Evolutionary conservation across 1,284 basidiomycete genomes (phyloP), one percentile per base, ranked within the genome.

Genomic region (Ceratobasidium sp.): DNA sequence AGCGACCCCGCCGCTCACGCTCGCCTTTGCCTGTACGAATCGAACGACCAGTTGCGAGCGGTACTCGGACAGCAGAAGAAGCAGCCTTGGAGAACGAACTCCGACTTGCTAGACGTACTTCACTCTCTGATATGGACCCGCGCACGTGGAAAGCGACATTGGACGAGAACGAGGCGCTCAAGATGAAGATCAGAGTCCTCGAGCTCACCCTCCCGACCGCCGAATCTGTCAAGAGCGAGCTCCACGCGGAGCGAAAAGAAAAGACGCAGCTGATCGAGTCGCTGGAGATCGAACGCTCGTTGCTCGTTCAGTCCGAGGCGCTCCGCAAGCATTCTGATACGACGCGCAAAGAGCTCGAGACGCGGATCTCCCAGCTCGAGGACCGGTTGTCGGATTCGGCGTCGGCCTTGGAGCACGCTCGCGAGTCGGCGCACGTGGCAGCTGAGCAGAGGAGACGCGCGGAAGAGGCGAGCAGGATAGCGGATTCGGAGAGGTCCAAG

Each of bases 121-220:
- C 64, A 5, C 38, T 46, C 7, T 44, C 52, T 8, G 64, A 69
- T 32, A 55, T 69, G 64, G 64, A 69, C 23, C 64, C 52, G 16
- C 50, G 64, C 16, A 41, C 64, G 41, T 69, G 50, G 64, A 69
- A 47, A 23, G 64, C 64, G 50, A 69, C 52, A 41, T 4, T 55
- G 14, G 64, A 69, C 43, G 64, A 69, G 32, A 69, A 69, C 52
- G 64, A 69, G 47, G 64, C 64, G 38, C 64, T 69, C 64, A 69
- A 55, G 64, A 55, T 69, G 64, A 69, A 69, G 64, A 69, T 69
- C 23, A 52, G 52, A 18, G 64, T 69, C 4, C 64, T 69, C 38
- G 64, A 69, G 43, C 38, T 69, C 13, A 69, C 64, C n/a, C 30
- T 69, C 2, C 64, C 64, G 4, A 69, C 64, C 23, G 64, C 64